Evolutionary conservation across 257 asterid genomes (phyloP).

Genomic region (Solanum pinnatisectum): DNA sequence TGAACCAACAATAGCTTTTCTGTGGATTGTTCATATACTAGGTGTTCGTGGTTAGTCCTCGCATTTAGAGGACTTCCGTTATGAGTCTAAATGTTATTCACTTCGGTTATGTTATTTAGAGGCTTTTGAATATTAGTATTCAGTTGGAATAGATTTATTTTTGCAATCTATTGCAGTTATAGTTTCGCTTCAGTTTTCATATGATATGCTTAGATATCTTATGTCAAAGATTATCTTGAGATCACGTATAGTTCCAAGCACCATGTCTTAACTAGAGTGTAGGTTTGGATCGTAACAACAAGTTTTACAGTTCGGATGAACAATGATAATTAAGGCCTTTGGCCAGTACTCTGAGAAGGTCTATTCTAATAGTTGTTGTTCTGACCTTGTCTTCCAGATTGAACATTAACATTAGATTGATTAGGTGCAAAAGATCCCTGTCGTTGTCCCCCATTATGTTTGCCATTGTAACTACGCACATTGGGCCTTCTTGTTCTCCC

Average conservation of each 20-base stretch:
- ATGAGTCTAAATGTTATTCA: too few species aligned
- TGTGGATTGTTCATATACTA: too few species aligned
- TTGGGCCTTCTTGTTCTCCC: not conserved
- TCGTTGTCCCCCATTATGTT: not conserved
- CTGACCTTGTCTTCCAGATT: too few species aligned
- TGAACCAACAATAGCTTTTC: too few species aligned
- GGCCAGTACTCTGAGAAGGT: not conserved
- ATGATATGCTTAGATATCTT: not conserved
- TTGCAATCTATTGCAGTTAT: not conserved
- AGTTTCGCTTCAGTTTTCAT: not conserved
- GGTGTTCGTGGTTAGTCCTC: too few species aligned
- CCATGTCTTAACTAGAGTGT: too few species aligned
- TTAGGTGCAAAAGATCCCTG: not conserved
- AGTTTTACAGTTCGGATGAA: not conserved
- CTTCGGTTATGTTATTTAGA: not conserved
- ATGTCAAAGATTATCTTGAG: not conserved
- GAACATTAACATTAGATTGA: not conserved
- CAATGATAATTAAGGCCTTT: not conserved
- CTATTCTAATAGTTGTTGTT: not conserved
- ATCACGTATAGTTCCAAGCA: not conserved
- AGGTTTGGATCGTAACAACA: not conserved
- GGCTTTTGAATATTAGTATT: not conserved
- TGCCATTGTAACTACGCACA: not conserved
- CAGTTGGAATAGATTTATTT: not conserved
- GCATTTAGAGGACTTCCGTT: too few species aligned